These are phyloP conservation scores for Skeletonema potamos DNA, from an alignment of 108 stramenopile genomes.

Conservation along the genomic window DNA sequence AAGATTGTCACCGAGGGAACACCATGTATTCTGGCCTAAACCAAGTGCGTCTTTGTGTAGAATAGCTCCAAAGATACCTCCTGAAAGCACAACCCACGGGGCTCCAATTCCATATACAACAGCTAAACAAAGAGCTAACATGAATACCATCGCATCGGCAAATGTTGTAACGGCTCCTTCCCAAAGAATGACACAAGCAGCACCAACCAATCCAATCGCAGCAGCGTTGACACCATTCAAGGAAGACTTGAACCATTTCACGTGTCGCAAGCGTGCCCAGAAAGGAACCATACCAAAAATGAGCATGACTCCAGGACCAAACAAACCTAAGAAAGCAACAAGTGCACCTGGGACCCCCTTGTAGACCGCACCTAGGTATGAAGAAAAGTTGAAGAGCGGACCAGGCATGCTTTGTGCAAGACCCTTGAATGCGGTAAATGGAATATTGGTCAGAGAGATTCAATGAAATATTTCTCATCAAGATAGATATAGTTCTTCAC, in stretches of 20 bases:
- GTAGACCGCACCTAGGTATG: slow-evolving; percentile 90
- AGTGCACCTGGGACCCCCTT: slow-evolving; percentile 84
- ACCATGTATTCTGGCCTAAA: slow-evolving; percentile 30
- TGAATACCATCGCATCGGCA: slow-evolving; percentile 85
- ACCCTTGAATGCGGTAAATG: slow-evolving; percentile 42
- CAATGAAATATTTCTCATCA: too few relatives aligned
- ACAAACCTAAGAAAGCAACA: slow-evolving; percentile 81
- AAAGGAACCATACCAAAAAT: slow-evolving; percentile 92
- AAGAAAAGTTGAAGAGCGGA: slow-evolving; percentile 89
- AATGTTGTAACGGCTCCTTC: slow-evolving; percentile 63
- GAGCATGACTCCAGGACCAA: slow-evolving; percentile 90
- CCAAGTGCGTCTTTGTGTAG: slow-evolving; percentile 61
- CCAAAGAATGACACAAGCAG: slow-evolving; percentile 85
- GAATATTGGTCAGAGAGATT: too few relatives aligned
- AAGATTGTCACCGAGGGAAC: neutral
- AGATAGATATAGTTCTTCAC: too few relatives aligned
- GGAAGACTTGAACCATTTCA: slow-evolving; percentile 69
- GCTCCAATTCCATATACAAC: slow-evolving; percentile 66
- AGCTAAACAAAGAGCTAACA: slow-evolving; percentile 59
- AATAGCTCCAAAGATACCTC: slow-evolving; percentile 78
- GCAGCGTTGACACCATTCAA: slow-evolving; percentile 85
- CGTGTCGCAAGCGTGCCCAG: slow-evolving; percentile 85
- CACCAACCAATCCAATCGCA: slow-evolving; percentile 86
- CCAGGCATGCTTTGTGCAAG: slow-evolving; percentile 77
- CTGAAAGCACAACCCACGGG: slow-evolving; percentile 66